Evolutionary conservation across 2,329 filamentous ascomycete genomes (phyloP), one percentile per base, ranked within the genome.

Genomic region (Sarocladium strictum): DNA sequence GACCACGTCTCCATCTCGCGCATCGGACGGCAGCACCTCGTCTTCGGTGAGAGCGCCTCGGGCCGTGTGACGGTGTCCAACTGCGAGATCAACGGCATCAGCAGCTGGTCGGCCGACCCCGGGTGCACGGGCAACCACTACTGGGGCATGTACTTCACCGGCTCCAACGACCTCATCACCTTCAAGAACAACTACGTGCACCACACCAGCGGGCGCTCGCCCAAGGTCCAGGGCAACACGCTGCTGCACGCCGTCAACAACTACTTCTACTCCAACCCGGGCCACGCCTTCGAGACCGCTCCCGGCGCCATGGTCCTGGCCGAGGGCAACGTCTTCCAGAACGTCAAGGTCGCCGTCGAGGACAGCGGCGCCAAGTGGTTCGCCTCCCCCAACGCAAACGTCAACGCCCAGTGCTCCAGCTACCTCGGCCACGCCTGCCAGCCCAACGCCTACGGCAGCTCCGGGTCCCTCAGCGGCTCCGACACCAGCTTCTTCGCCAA

Each of bases 151-250:
- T 65, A 67, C 61, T 62, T 67, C 54, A 62, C 60, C 41, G 65
- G 62, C n/a, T 56, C 61, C 26, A 60, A 61, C 2, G 65, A 67
- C 45, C 62, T 76, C 29, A 71, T 84, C 62, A 84, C 81, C 58
- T 62, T 84, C 64, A 79, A 81, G 71, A 72, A 73, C 59, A 84
- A 84, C 74, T 83, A 83, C 70, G 71, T 84, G 63, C 77, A 83
- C 73, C 72, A 81, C 66, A 77, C 76, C 50, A 76, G 73, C 12
- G 81, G 81, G 55, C 79, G 81, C 53, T 70, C 71, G 12, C 81
- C 80, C 60, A 83, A 84, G 70, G 71, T 84, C 21, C 73, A 72
- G 19, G 78, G 78, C 65, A 80, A 80, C 54, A 73, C 82, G 43
- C 69, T 73, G 17, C 66, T 84, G 53, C 81, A 85, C 67, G 78